A percentile compares a stretch with the other conserved stretches of the same genome.
These are phyloP conservation scores for Fusarium aywerte DNA, from an alignment of 2,329 filamentous ascomycete genomes.

Conservation along the genomic window DNA sequence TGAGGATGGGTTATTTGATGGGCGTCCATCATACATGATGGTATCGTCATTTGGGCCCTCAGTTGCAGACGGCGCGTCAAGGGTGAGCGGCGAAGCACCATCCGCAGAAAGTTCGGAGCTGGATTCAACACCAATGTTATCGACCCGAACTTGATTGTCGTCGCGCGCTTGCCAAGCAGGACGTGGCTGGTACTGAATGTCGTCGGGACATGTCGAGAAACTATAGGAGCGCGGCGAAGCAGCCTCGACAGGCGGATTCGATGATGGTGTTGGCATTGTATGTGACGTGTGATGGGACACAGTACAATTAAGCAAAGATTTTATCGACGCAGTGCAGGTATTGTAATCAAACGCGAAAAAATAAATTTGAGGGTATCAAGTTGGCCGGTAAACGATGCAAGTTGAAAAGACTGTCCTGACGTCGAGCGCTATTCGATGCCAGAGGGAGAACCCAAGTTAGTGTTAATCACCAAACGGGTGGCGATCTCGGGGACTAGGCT, in stretches of 20 bases:
- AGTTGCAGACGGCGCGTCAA: constrained; percentile 35
- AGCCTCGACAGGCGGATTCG: constrained; percentile 54
- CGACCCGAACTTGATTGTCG: constrained; percentile 29
- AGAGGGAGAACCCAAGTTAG: constrained; percentile 36
- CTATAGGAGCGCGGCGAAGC: constrained; percentile 52
- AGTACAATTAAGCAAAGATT: constrained; percentile 21
- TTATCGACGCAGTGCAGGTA: constrained; percentile 7
- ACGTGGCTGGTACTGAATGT: constrained; percentile 48
- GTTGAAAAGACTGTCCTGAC: constrained; percentile 24
- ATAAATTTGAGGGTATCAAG: constrained; percentile 35
- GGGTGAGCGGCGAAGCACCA: constrained; percentile 36
- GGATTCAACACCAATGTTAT: constrained; percentile 38
- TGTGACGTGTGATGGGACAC: constrained; percentile 16
- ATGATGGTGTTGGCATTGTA: constrained; percentile 60
- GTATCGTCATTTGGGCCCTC: constrained; percentile 43
- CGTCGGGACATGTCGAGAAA: constrained; percentile 59
- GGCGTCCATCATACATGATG: constrained; percentile 41
- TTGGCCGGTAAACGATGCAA: constrained; percentile 26
- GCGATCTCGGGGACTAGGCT: constrained; percentile 41
- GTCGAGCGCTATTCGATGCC: constrained; percentile 35
- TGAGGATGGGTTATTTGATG: constrained; percentile 49
- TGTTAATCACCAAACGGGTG: constrained; percentile 42
- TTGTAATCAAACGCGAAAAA: neutral
- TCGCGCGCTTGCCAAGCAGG: constrained; percentile 43
- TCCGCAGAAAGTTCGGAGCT: constrained; percentile 34